Evolutionary conservation across 1,284 basidiomycete genomes (phyloP).

Genomic region (Sporisorium iseilematis-ciliati): DNA sequence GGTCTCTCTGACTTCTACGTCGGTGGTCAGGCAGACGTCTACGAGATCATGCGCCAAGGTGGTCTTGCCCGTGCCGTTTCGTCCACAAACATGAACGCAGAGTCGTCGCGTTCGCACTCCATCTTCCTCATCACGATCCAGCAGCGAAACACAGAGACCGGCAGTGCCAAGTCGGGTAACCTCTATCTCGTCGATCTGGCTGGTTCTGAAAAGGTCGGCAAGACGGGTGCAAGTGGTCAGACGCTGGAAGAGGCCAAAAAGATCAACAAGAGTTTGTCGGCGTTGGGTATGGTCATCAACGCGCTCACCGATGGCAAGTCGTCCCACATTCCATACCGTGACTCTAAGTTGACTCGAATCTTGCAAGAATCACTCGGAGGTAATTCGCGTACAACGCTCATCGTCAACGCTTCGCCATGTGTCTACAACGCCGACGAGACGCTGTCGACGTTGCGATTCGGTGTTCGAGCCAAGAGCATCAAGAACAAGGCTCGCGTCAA

Average conservation of each 20-base stretch:
- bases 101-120: constrained; percentile 98
- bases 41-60: constrained; percentile 98
- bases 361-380: constrained; percentile 99
- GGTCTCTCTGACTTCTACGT: constrained; percentile 98
- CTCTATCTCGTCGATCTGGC: constrained; percentile 98
- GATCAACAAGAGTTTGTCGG: constrained; percentile 98
- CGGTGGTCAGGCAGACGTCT: constrained; percentile 81
- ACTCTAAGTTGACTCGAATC: constrained; percentile 99
- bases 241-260: constrained; percentile 99
- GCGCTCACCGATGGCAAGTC: constrained; percentile 92
- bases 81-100: constrained; percentile 99
- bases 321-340: constrained; percentile 97
- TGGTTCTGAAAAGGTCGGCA: constrained; percentile 98
- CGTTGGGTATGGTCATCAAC: constrained; percentile 99
- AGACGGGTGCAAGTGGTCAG: constrained; percentile 98
- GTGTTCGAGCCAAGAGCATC: constrained; percentile 94
- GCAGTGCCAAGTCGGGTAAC: constrained; percentile 95
- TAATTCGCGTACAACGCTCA: constrained; percentile 97
- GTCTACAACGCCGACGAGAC: constrained; percentile 98
- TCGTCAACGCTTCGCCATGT: constrained; percentile 98
- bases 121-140: constrained; percentile 98
- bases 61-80: constrained; percentile 90
- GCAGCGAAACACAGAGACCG: constrained; percentile 94
- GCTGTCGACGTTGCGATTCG: constrained; percentile 95
- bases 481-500: constrained; percentile 99